A percentile compares a stretch with the other conserved stretches of the same genome.
These are phyloP conservation scores for Trametes coccinea DNA, from an alignment of 768 basidiomycete species.

Conservation along the genomic window DNA sequence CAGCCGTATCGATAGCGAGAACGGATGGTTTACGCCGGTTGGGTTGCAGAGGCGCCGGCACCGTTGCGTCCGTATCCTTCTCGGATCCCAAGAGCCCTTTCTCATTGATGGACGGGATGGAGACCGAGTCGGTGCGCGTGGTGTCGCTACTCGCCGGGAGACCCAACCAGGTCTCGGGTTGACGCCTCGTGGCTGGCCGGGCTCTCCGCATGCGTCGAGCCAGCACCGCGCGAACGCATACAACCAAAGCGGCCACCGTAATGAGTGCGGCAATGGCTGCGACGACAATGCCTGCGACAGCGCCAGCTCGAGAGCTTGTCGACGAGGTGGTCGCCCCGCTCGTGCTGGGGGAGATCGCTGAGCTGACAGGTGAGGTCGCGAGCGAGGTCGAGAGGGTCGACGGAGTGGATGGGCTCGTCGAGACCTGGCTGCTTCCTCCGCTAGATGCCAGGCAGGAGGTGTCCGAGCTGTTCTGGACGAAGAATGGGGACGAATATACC, in stretches of 20 bases:
- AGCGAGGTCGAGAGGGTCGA: too few relatives aligned
- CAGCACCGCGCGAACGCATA: neutral
- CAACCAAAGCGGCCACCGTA: neutral
- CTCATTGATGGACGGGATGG: neutral
- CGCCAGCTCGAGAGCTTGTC: neutral
- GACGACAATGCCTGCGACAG: neutral
- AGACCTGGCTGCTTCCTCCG: neutral
- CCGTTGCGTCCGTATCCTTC: neutral
- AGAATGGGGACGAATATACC: neutral
- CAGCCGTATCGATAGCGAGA: neutral
- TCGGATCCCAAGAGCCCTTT: neutral
- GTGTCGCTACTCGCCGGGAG: neutral
- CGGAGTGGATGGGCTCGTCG: too few relatives aligned
- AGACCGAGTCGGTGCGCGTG: neutral
- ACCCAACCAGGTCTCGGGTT: neutral
- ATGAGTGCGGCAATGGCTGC: neutral
- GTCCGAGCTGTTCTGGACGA: neutral
- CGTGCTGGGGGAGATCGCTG: neutral
- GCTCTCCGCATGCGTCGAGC: neutral
- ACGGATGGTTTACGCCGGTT: neutral
- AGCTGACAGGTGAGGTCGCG: neutral
- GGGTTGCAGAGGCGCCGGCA: neutral
- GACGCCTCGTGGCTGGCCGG: neutral
- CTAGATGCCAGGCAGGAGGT: neutral
- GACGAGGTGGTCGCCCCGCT: neutral